These are phyloP conservation scores for Paramecium sonneborni DNA, from an alignment of 73 alveolate species.

Conservation along the genomic window DNA sequence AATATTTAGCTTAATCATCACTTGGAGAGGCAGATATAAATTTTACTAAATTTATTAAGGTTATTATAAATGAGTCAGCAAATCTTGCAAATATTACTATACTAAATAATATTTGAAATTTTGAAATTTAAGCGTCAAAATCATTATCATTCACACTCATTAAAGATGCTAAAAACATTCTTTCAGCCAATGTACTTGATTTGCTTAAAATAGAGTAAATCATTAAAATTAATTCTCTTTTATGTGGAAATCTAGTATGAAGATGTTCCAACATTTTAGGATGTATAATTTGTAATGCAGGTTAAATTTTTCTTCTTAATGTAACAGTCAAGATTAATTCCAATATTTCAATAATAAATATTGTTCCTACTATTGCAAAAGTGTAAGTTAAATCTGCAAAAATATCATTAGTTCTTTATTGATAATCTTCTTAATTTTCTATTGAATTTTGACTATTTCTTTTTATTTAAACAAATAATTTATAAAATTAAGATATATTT, in stretches of 20 bases:
- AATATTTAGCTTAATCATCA: constrained; percentile 35
- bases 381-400: not conserved
- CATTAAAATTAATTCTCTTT: not conserved
- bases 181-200: not conserved
- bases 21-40: not conserved
- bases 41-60: not conserved
- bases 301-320: not conserved
- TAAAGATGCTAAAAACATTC: not conserved
- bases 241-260: not conserved
- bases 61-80: not conserved
- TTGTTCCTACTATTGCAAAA: not conserved
- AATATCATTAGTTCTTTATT: not conserved
- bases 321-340: not conserved
- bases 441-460: not conserved
- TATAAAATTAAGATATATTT: not conserved
- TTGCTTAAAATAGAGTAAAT: not conserved
- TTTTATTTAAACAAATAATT: not conserved
- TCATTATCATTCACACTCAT: not conserved
- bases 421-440: not conserved
- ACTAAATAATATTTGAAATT: not conserved
- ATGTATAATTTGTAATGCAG: constrained; percentile 39
- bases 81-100: not conserved
- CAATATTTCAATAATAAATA: not conserved
- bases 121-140: not conserved
- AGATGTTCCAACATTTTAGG: not conserved